Conservation (phyloP, 345 rosid species). For the Toxicodendron radicans region DNA sequence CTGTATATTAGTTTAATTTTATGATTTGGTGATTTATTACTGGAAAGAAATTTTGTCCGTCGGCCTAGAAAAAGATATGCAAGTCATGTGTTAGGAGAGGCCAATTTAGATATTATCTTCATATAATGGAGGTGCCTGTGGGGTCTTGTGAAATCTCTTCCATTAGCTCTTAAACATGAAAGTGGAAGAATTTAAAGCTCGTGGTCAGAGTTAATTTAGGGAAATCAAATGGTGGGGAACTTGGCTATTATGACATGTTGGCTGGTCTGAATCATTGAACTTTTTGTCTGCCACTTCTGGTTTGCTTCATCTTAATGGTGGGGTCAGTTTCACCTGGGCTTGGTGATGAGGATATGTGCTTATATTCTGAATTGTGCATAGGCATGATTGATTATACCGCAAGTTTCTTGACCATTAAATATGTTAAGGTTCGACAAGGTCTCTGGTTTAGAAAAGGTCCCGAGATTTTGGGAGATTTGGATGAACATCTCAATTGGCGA, state of each 20-base stretch:
- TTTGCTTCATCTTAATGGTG: slow-evolving; percentile 32
- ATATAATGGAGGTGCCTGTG: slow-evolving; percentile 27
- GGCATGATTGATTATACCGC: too few relatives aligned
- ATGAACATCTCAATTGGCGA: not conserved
- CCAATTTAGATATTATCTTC: slow-evolving; percentile 23
- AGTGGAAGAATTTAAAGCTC: slow-evolving; percentile 27
- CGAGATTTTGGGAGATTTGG: not conserved
- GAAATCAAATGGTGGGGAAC: slow-evolving; percentile 42
- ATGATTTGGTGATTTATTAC: slow-evolving; percentile 23
- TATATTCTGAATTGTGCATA: not conserved
- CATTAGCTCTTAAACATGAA: slow-evolving; percentile 22
- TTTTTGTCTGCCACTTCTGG: slow-evolving; percentile 49
- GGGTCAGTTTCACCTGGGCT: slow-evolving; percentile 36
- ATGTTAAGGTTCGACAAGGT: too few relatives aligned
- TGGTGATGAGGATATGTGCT: not conserved
- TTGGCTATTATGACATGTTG: slow-evolving; percentile 26
- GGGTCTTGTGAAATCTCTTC: slow-evolving; percentile 25
- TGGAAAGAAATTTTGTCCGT: slow-evolving; percentile 24
- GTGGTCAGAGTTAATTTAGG: slow-evolving; percentile 40
- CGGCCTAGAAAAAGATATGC: slow-evolving; percentile 32
- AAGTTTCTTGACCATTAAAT: too few relatives aligned
- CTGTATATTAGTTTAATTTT: slow-evolving; percentile 19
- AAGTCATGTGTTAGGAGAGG: slow-evolving; percentile 26
- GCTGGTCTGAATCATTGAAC: slow-evolving; percentile 43
- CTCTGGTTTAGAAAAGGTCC: too few relatives aligned